These are phyloP conservation scores for Boeremia lycopersici DNA, from an alignment of 2,329 filamentous ascomycete species.

Conservation along the genomic window DNA sequence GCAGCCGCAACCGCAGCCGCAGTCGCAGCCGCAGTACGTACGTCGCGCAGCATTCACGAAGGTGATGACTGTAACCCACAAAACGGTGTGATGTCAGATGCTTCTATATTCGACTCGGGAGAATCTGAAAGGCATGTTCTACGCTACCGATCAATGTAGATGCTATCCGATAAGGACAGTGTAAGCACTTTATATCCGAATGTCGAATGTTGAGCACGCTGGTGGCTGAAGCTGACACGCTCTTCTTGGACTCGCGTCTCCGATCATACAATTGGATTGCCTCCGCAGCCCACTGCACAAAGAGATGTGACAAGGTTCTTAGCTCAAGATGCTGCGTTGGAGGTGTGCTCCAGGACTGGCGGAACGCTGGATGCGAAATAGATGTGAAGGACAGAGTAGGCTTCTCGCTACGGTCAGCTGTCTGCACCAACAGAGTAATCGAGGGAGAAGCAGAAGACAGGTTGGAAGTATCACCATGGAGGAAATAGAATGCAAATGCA, in stretches of 20 bases:
- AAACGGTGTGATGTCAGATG: background rate
- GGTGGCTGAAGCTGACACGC: background rate
- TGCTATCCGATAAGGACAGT: background rate
- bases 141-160: constrained; percentile 1
- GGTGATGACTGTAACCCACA: background rate
- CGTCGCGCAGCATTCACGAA: background rate
- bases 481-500: background rate
- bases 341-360: background rate
- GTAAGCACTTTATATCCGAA: background rate
- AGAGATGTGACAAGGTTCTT: background rate
- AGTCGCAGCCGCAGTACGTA: background rate
- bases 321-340: background rate
- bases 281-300: background rate
- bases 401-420: no score
- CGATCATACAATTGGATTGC: background rate
- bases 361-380: background rate
- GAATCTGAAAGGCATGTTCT: background rate
- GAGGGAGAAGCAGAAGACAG: background rate
- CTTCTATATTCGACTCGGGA: background rate
- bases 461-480: background rate
- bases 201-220: background rate
- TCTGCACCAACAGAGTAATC: background rate
- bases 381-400: background rate
- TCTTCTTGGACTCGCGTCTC: background rate
- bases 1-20: background rate